Percentiles rank a stretch among this genome's conserved stretches.
Conservation (phyloP, 2,329 filamentous ascomycete genomes). For the Elsinoe necatrix region DNA sequence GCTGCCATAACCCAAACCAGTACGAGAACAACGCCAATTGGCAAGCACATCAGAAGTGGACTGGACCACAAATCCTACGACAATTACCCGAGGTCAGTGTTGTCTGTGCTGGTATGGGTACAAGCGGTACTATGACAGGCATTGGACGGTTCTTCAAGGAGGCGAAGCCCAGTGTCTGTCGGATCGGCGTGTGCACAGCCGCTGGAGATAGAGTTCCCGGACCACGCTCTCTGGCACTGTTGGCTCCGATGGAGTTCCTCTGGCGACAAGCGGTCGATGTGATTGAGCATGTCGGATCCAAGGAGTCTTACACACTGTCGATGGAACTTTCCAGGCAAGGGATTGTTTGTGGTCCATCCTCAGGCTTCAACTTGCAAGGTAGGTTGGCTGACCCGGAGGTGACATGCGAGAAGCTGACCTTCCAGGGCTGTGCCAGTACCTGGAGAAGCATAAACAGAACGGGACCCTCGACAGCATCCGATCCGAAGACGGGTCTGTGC, state of each 20-base stretch:
- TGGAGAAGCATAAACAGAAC: slow-evolving; percentile 41
- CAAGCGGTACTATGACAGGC: slow-evolving; percentile 85
- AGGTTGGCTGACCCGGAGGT: no score
- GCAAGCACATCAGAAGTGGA: slow-evolving; percentile 67
- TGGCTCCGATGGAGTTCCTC: slow-evolving; percentile 23
- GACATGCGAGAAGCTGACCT: background rate
- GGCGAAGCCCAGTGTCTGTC: slow-evolving; percentile 34
- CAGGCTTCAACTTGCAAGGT: slow-evolving; percentile 50
- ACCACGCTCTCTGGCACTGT: slow-evolving; percentile 33
- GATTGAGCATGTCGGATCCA: slow-evolving; percentile 49
- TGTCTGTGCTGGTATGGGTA: slow-evolving; percentile 83
- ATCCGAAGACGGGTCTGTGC: slow-evolving; percentile 38
- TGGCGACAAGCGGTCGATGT: slow-evolving; percentile 20
- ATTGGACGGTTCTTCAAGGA: slow-evolving; percentile 51
- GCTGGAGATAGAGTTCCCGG: slow-evolving; percentile 51
- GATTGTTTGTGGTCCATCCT: slow-evolving; percentile 53
- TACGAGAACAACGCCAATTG: slow-evolving; percentile 86
- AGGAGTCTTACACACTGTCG: slow-evolving; percentile 46
- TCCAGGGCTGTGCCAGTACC: slow-evolving; percentile 36
- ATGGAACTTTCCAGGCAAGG: slow-evolving; percentile 49
- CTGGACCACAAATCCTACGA: slow-evolving; percentile 74
- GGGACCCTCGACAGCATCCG: slow-evolving; percentile 39
- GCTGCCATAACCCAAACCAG: slow-evolving; percentile 56
- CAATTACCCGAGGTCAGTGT: slow-evolving; percentile 69
- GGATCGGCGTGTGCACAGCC: slow-evolving; percentile 46